Evolutionary conservation across 768 basidiomycete species (phyloP), one percentile per base, ranked within the genome.

Genomic region (Cubamyces lactineus): DNA sequence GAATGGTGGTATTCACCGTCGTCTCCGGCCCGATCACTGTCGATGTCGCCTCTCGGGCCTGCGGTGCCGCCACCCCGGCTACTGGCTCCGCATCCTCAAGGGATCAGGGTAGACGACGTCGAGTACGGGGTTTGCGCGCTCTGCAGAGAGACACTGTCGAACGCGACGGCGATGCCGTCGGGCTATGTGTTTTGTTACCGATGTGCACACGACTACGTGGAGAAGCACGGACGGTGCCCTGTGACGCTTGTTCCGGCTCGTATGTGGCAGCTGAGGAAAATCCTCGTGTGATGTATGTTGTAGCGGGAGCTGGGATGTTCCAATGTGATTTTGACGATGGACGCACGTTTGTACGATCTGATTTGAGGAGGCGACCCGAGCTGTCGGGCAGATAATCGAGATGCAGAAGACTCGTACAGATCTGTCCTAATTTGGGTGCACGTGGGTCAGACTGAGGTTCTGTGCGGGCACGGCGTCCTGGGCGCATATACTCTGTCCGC

Each of bases 1-100:
- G 95, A 98, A 76, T 99, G 97, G 95, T 99, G 96, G 95, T 98
- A 98, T 71, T 96, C 94, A 4, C 95, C 97, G 21, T 83, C 84
- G 46, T 97, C 93, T 12, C 95, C 91, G 3, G 92, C 91, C 17
- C 85, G 87, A 42, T 85, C 85, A n/a, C 76, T 92, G 55, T 81
- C 85, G 9, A 80, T 80, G 34, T 86, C 85, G 12, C 78, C 76
- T 30, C 81, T 83, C 53, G 90, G 87, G 7, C 91, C 88, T 28
- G 80, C 84, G 1, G 81, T 92, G 45, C 89, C 90, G 65, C 92
- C 92, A 15, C 95, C 92, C 46, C 81, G 80, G 65, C 84, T 91
- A 69, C 82, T 92, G 28, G 80, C 79, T 34, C 91, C 92, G 5
- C 89, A 94, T 70, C 88, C 89, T 9, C 80, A 83, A 52, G 88